Base-by-base conservation (phyloP, 305 asterid species). In the Fraxinus baroniana region DNA sequence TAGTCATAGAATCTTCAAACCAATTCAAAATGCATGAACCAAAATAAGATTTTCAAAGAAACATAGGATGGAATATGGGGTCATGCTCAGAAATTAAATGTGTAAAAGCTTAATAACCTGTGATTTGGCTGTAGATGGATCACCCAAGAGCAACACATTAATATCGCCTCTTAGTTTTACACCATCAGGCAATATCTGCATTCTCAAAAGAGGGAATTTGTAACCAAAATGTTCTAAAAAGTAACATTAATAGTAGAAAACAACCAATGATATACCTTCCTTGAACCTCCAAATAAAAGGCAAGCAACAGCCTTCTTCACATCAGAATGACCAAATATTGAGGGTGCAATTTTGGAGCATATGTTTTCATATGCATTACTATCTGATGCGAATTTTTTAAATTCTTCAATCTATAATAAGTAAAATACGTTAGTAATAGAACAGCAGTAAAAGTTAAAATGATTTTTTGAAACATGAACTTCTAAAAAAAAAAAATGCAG, bases 71-170 rank as follows among this genome's bases (percentile, higher is more conserved):
- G 26, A 70, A 15, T 15, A 64, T 64, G 13, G 18, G 22, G 55
- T 52, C 35, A 28, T 26, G 26, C 37, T 30, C 35, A n/a, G 36
- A 46, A 22, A 7, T 28, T 46, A 1, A 33, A 24, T n/a, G 68
- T 49, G 13, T 71, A 84, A 52, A 76, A 86, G 80, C 44, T 18
- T 73, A 84, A 82, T 35, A 86, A 96, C 99, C 97, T 96, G 99
- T 77, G 99, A 96, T 88, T 94, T 94, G 81, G 99, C 99, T 68
- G 99, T 94, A 79, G 99, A 96, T 81, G 99, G 99, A 89, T 96
- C 99, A 22, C 99, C 99, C 90, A 96, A 88, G 83, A 96, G 98
- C 89, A 96, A 87, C 74, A 96, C 93, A 82, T 96, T 96, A 87
- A 94, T 96, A 84, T 96, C 99, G 55, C 99, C 98, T 93, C 99